Percentiles rank a stretch among this genome's conserved stretches.
Evolutionary conservation across 495 filamentous ascomycete species (phyloP).

Genomic region (Penicillium ucsense): DNA sequence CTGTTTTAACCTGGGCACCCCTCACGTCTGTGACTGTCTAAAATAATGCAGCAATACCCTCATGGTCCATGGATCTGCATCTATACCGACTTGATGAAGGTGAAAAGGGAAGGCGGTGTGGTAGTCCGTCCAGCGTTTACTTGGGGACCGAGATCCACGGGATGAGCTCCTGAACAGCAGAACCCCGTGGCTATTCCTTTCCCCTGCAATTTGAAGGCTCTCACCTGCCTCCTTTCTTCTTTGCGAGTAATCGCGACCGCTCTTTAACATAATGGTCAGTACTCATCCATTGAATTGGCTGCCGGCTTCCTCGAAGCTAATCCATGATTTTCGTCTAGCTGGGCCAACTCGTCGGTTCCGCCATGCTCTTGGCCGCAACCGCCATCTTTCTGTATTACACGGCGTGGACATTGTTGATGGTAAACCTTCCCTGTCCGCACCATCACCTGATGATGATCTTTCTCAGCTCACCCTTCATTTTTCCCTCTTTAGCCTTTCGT

Average conservation of each 20-base stretch:
- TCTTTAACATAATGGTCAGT: conserved; percentile 20
- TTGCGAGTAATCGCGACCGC: conserved; percentile 1
- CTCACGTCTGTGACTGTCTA: too few relatives aligned
- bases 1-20: too few relatives aligned
- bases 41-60: too few relatives aligned
- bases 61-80: too few relatives aligned
- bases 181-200: conserved; percentile 2
- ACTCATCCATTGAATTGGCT: neutral
- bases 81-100: neutral
- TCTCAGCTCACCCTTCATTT: neutral
- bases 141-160: neutral
- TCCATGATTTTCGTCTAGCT: conserved; percentile 46
- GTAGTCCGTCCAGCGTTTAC: neutral
- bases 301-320: neutral
- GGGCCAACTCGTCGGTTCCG: conserved; percentile 89
- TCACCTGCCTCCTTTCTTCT: neutral
- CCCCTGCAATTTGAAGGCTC: neutral
- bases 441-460: neutral
- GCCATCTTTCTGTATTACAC: conserved; percentile 98
- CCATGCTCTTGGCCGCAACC: conserved; percentile 93
- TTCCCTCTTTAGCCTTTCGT: conserved; percentile 73
- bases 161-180: conserved; percentile 7
- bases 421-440: conserved; percentile 26
- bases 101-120: neutral
- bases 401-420: conserved; percentile 95